Conservation (phyloP, 1,139 yeast genomes). For the Suhomyces maxii region DNA sequence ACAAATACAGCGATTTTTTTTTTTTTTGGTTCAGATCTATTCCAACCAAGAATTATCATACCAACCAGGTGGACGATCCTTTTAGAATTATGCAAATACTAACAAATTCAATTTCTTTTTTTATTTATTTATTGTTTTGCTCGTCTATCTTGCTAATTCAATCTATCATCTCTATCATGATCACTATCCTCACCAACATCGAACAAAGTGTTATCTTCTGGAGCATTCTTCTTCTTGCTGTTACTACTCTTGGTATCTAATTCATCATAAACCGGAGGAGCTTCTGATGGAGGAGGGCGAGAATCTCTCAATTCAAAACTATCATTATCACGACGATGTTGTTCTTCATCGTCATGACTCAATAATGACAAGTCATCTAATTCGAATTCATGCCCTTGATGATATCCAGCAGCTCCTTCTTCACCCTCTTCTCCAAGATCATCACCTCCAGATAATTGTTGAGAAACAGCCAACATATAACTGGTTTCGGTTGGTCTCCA, state of each 20-base stretch:
- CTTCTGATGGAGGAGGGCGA: conserved; percentile 6
- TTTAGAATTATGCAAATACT: no score
- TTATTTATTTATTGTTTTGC: background rate
- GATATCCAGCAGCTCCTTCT: conserved; percentile 27
- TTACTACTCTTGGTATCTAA: conserved; percentile 10
- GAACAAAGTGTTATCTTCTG: conserved; percentile 32
- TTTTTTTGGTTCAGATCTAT: no score
- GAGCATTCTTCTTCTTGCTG: conserved; percentile 9
- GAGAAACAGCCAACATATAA: conserved; percentile 90
- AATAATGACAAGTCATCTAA: conserved; percentile 70
- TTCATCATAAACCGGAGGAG: conserved; percentile 30
- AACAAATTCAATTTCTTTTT: no score
- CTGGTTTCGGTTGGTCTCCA: conserved; percentile 99
- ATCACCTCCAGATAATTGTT: conserved; percentile 80
- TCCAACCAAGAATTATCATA: no score
- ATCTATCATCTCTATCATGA: conserved; percentile 31
- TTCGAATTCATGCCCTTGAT: conserved; percentile 59
- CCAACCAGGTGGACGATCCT: no score
- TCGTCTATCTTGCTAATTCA: conserved; percentile 7
- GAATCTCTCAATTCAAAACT: conserved; percentile 37
- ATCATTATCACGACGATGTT: conserved; percentile 24
- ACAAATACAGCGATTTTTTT: no score
- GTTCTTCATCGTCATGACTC: conserved; percentile 48
- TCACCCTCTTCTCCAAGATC: conserved; percentile 59
- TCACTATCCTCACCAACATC: conserved; percentile 38